Evolutionary conservation across 805 yeast genomes (phyloP), one percentile per base, ranked within the genome.

Genomic region (Wickerhamiella cacticola): DNA sequence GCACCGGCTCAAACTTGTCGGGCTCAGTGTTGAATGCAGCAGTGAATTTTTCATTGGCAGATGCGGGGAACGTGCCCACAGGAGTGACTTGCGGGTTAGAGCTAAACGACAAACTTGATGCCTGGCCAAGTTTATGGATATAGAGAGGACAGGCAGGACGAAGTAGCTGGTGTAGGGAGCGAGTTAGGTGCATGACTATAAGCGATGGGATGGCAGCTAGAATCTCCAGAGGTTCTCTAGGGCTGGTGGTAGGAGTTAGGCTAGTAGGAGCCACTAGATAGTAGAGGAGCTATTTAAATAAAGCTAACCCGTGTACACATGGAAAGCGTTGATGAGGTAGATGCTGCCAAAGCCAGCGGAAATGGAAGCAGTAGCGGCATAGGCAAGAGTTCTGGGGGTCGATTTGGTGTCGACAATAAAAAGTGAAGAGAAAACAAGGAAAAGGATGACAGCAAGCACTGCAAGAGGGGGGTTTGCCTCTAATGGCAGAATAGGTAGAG

Each of bases 291-390:
- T 12, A 12, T 5, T 12, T 28, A 28, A 12, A 28, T 28, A 28
- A 28, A 52, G 49, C 68, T 41, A 56, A 34, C 60, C 60, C 28
- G 70, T 67, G 54, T 72, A 72, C 2, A 72, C 76, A 28, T 72
- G 76, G 36, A 71, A 67, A 6, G 69, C 65, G 51, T 72, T 62
- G 18, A 70, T 61, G 24, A 69, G 50, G 48, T 68, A 68, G 16
- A 72, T 65, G 22, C 65, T 53, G 19, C 70, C 71, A 46, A 70
- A 60, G 3, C 63, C 60, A 22, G 31, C 58, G 23, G 68, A 58
- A n/a, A 63, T 21, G 16, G 70, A 62, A 2, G 68, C 69, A 10
- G 60, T 36, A 7, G 56, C 51, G 48, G 67, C 62, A 18, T 63
- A 35, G 4, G 61, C 12, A 8, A 62, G 33, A 36, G 60, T 56